Percentiles rank a stretch among this genome's conserved stretches.
phyloP scores from a whole-genome alignment of 768 basidiomycete genomes.

The Saitozyma podzolica region DNA sequence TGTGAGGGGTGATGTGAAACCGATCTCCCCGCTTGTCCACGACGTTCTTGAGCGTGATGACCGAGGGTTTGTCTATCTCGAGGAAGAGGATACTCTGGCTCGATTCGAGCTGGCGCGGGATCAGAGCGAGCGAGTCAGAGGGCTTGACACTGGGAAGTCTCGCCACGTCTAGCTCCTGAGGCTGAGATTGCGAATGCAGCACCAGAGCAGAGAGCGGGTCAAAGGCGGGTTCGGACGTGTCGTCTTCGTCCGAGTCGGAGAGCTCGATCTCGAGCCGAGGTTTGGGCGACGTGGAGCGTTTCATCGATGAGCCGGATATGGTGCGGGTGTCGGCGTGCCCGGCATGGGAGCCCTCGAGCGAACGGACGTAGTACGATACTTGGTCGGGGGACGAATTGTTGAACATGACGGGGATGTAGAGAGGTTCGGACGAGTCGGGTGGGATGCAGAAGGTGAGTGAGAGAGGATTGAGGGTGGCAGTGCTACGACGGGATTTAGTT shows the following conservation, averaged over 20 bases:
- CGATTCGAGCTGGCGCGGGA: constrained; percentile 61
- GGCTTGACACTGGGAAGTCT: constrained; percentile 45
- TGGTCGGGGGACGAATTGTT: constrained; percentile 81
- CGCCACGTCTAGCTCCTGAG: constrained; percentile 20
- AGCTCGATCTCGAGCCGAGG: constrained; percentile 28
- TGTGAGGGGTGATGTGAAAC: constrained; percentile 65
- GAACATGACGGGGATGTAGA: constrained; percentile 78
- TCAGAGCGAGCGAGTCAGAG: constrained; percentile 50
- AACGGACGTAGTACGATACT: constrained; percentile 71
- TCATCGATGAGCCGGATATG: constrained; percentile 29
- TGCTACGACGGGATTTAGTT: constrained; percentile 55
- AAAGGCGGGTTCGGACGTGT: constrained; percentile 19
- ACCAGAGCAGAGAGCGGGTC: constrained; percentile 34
- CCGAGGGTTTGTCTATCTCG: constrained; percentile 69
- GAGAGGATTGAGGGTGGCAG: constrained; percentile 82
- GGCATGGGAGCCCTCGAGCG: constrained; percentile 56
- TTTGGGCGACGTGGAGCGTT: constrained; percentile 13
- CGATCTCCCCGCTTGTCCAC: constrained; percentile 69
- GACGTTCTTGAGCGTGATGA: constrained; percentile 71
- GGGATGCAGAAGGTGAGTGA: constrained; percentile 72
- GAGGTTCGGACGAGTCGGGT: constrained; percentile 55
- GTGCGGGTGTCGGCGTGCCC: constrained; percentile 25
- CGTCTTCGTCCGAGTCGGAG: constrained; percentile 40
- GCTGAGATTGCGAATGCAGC: constrained; percentile 3
- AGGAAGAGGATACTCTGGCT: constrained; percentile 76